Evolutionary conservation across 2,329 filamentous ascomycete species (phyloP).

Genomic region (Didymella arachidicola): DNA sequence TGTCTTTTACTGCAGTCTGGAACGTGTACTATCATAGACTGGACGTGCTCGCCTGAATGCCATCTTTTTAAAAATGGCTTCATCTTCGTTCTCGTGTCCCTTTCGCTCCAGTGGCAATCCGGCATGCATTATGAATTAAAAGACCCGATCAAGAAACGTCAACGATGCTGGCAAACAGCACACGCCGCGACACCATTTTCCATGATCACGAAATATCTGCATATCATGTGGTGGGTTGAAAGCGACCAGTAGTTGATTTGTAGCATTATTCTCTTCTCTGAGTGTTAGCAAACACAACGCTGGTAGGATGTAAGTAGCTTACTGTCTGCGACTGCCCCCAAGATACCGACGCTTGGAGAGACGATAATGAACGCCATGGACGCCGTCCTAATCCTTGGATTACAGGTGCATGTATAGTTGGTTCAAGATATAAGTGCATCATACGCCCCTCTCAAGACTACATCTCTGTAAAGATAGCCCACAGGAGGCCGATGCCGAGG

Average conservation of each 20-base stretch:
- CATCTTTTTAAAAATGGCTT: not conserved
- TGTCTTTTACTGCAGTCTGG: not conserved
- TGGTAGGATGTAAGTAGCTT: not conserved
- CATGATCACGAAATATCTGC: not conserved
- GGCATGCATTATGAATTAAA: not conserved
- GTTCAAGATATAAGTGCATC: not conserved
- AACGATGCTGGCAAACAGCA: not conserved
- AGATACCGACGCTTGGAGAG: conserved; percentile 10
- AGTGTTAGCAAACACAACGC: not conserved
- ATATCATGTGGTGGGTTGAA: not conserved
- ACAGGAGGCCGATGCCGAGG: not conserved
- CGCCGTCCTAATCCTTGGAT: conserved; percentile 4
- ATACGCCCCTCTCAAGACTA: not conserved
- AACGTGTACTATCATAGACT: not conserved
- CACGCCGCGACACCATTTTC: not conserved
- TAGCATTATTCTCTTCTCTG: not conserved
- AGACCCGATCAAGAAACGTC: not conserved
- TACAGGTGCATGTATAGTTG: not conserved
- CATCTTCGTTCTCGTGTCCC: not conserved
- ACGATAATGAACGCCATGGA: conserved; percentile 18
- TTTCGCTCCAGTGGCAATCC: not conserved
- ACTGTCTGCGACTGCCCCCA: conserved; percentile 5
- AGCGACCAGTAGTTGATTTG: not conserved
- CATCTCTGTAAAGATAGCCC: not conserved
- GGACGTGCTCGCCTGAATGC: not conserved